Base-by-base conservation (phyloP, 78 protist genomes). In the Polysphondylium violaceum region DNA sequence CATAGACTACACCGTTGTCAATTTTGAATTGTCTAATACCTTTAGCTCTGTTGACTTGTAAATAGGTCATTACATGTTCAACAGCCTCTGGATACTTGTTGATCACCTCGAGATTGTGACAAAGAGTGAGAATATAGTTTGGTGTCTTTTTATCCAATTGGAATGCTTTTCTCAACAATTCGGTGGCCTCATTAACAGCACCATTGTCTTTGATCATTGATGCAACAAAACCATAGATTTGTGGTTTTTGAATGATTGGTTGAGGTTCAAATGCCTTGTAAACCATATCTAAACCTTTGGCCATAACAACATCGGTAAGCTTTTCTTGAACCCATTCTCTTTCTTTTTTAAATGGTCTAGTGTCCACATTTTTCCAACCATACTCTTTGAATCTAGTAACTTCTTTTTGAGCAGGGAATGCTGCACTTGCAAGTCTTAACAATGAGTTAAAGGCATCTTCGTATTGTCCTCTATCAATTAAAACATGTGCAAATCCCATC, bases 161-260 rank as follows among this genome's bases (percentile, higher is more conserved):
- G 8, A 53, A 6, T 0, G 94, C 67, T n/a, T 36, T 53, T n/a
- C 55, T 38, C 64, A 65, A 53, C 5, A 95, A 31, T 5, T 43
- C 86, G 6, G 72, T 43, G 0, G 95, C 25, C 9, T n/a, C 87
- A 0, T 64, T 58, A 21, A 95, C 50, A 0, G 63, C 74, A 27
- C 86, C 76, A 75, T 74, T 50, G 14, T 95, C 96, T 71, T 79
- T 95, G 50, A 56, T 44, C 35, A 94, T 31, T 17, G 53, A 40
- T 31, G 79, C 79, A 12, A 95, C 43, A 58, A 60, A 95, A 5
- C 88, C 94, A 21, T 74, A 21, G n/a, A 86, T 60, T 25, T 61
- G 88, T 27, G 79, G 67, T 6, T n/a, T n/a, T n/a, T n/a, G n/a
- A n/a, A 50, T 77, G 1, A 47, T 40, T 2, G 73, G 35, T 19